phyloP scores from a whole-genome alignment of 768 basidiomycete genomes.

The Dendrothele bispora region DNA sequence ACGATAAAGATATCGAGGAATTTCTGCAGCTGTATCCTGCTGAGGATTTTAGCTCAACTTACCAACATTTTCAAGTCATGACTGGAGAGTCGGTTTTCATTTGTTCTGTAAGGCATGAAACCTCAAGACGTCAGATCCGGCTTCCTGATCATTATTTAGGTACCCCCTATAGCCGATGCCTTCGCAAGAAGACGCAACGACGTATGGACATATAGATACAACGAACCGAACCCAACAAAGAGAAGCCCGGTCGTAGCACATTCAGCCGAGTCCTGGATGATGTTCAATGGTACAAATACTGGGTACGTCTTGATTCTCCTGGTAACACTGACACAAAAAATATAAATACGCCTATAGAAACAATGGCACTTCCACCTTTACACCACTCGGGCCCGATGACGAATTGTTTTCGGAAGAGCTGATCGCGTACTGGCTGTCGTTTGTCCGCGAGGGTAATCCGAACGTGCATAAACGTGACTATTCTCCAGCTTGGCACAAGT shows the following conservation, averaged over 20 bases:
- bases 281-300: conserved; percentile 60
- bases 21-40: conserved; percentile 41
- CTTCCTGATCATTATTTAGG: background rate
- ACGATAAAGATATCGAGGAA: conserved; percentile 34
- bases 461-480: conserved; percentile 52
- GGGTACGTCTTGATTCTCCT: conserved; percentile 38
- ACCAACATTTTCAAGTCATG: conserved; percentile 40
- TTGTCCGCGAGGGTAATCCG: conserved; percentile 55
- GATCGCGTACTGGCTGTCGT: conserved; percentile 66
- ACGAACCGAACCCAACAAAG: conserved; percentile 48
- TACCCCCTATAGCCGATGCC: background rate
- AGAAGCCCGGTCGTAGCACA: conserved; percentile 40
- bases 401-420: conserved; percentile 54
- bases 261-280: conserved; percentile 67
- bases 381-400: conserved; percentile 42
- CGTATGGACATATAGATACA: conserved; percentile 59
- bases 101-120: conserved; percentile 49
- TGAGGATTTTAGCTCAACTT: conserved; percentile 39
- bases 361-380: conserved; percentile 55
- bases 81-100: conserved; percentile 50
- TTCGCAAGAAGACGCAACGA: conserved; percentile 36
- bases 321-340: conserved; percentile 9
- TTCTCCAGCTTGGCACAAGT: conserved; percentile 50
- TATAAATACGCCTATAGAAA: conserved; percentile 24
- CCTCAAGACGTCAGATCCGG: too few relatives aligned